Conservation (phyloP, 805 yeast genomes). For the Wickerhamomyces hampshirensis region DNA sequence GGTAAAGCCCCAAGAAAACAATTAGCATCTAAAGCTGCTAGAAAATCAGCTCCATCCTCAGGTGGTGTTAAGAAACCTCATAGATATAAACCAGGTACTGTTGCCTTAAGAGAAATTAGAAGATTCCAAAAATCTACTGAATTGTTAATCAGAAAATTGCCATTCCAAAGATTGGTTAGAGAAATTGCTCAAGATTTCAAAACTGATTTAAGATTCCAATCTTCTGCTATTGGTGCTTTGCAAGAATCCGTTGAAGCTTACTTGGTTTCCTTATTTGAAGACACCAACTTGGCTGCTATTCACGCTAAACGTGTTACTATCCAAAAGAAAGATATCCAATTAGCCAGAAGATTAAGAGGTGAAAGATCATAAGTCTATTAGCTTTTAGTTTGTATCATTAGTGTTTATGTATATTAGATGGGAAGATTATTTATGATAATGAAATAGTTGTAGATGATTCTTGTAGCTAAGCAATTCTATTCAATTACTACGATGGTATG, state of each 20-base stretch:
- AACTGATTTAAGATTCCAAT: constrained; percentile 93
- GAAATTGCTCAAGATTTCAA: constrained; percentile 94
- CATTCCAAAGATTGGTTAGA: constrained; percentile 95
- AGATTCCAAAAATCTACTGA: constrained; percentile 97
- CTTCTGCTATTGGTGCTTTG: constrained; percentile 95
- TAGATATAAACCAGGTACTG: constrained; percentile 97
- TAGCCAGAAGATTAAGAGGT: constrained; percentile 98
- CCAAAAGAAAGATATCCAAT: constrained; percentile 96
- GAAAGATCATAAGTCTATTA: constrained; percentile 64
- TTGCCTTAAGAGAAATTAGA: constrained; percentile 94
- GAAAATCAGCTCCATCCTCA: constrained; percentile 88
- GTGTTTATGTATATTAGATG: constrained; percentile 22
- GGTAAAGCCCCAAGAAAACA: constrained; percentile 96
- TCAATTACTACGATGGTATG: too few species aligned
- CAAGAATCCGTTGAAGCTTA: constrained; percentile 99
- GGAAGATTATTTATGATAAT: constrained; percentile 9
- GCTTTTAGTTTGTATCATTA: constrained; percentile 2
- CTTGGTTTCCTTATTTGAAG: constrained; percentile 93
- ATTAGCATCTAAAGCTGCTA: constrained; percentile 87
- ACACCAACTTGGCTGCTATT: constrained; percentile 96
- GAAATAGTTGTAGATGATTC: neutral
- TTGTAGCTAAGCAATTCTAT: too few species aligned
- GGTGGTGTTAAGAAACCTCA: constrained; percentile 94
- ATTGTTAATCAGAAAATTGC: constrained; percentile 90
- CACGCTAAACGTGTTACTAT: constrained; percentile 99